phyloP scores from a whole-genome alignment of 2,329 filamentous ascomycete genomes.

The Fusarium armeniacum region DNA sequence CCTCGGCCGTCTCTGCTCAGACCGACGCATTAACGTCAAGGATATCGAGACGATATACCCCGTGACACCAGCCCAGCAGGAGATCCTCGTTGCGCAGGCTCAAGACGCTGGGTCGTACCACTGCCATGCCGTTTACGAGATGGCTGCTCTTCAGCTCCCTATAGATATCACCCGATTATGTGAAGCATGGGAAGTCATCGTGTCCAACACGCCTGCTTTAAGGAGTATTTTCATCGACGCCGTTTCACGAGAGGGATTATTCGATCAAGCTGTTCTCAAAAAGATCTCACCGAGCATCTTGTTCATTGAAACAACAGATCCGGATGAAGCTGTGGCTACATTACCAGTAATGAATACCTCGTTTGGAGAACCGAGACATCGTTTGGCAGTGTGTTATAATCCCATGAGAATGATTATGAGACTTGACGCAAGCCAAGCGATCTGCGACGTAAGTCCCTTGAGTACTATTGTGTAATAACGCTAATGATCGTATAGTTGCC shows the following conservation, averaged over 20 bases:
- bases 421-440: conserved; percentile 65
- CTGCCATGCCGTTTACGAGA: conserved; percentile 63
- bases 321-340: conserved; percentile 55
- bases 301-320: conserved; percentile 63
- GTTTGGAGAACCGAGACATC: conserved; percentile 61
- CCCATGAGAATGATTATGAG: conserved; percentile 61
- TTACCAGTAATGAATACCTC: conserved; percentile 59
- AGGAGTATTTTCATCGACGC: conserved; percentile 67
- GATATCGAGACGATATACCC: conserved; percentile 66
- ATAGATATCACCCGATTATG: conserved; percentile 63
- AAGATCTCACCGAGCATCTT: conserved; percentile 65
- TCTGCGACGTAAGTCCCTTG: conserved; percentile 60
- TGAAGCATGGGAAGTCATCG: conserved; percentile 64
- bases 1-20: conserved; percentile 60
- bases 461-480: too few species aligned
- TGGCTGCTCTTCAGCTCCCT: conserved; percentile 55
- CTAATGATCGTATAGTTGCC: conserved; percentile 36
- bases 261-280: conserved; percentile 64
- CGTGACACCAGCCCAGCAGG: conserved; percentile 63
- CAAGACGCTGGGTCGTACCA: conserved; percentile 59
- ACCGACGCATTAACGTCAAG: conserved; percentile 59
- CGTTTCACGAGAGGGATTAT: conserved; percentile 63
- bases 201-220: conserved; percentile 61
- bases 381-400: conserved; percentile 65
- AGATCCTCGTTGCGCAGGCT: conserved; percentile 63